Conservation (phyloP, 2,329 filamentous ascomycete genomes). For the Periconia sp. region DNA sequence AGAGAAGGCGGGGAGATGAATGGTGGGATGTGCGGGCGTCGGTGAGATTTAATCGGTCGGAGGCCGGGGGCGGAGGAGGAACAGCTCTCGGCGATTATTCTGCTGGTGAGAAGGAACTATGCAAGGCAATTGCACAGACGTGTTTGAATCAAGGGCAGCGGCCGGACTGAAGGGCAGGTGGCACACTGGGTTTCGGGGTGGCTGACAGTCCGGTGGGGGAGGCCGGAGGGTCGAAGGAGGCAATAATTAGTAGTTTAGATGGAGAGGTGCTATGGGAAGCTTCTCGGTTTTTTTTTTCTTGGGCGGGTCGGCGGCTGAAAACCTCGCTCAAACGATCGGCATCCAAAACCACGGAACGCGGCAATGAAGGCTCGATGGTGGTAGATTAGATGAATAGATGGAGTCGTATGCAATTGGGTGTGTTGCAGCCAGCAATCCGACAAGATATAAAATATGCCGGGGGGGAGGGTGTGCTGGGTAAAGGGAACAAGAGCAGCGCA, state of each 20-base stretch:
- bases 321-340: not conserved
- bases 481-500: too few relatives aligned
- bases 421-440: too few relatives aligned
- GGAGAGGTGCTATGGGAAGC: not conserved
- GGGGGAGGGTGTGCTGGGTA: too few relatives aligned
- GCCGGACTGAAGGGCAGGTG: not conserved
- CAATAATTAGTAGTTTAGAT: not conserved
- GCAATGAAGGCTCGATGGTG: not conserved
- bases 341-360: not conserved
- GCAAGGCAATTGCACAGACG: constrained; percentile 7
- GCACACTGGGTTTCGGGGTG: not conserved
- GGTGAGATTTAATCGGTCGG: too few relatives aligned
- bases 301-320: not conserved
- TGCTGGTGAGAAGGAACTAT: constrained; percentile 3
- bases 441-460: too few relatives aligned
- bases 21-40: not conserved
- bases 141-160: not conserved
- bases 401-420: not conserved
- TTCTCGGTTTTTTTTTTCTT: not conserved
- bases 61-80: too few relatives aligned
- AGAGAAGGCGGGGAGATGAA: constrained; percentile 9
- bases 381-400: not conserved
- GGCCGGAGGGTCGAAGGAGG: not conserved
- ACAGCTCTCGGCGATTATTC: not conserved
- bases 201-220: not conserved